These are phyloP conservation scores for Epichloe elymi DNA, from an alignment of 2,329 filamentous ascomycete species.

Conservation along the genomic window DNA sequence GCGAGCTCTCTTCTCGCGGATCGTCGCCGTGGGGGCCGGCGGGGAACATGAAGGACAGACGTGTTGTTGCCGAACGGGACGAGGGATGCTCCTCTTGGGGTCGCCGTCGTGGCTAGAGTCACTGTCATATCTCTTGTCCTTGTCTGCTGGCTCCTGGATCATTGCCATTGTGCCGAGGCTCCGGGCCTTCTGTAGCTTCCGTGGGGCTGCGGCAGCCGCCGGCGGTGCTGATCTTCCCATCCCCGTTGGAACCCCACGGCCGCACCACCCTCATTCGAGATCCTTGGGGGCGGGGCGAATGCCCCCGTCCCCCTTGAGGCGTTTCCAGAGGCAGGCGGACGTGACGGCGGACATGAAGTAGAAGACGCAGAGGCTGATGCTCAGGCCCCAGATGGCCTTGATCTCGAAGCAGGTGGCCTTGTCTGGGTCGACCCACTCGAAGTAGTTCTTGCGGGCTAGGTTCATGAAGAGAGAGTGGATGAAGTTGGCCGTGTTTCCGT, in stretches of 20 bases:
- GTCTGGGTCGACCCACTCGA: constrained; percentile 37
- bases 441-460: constrained; percentile 18
- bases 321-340: constrained; percentile 48
- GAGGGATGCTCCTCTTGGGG: constrained; percentile 14
- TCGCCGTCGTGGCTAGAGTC: constrained; percentile 18
- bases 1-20: constrained; percentile 12
- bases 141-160: constrained; percentile 15
- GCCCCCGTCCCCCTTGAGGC: constrained; percentile 30
- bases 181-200: constrained; percentile 13
- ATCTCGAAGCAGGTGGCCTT: constrained; percentile 65
- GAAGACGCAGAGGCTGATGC: constrained; percentile 63
- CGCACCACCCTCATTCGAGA: constrained; percentile 35
- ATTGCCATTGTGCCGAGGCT: constrained; percentile 27
- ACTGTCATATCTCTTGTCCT: constrained; percentile 19
- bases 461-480: constrained; percentile 31
- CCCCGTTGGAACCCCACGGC: constrained; percentile 25
- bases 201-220: constrained; percentile 6
- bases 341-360: constrained; percentile 51
- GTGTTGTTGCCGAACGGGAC: constrained; percentile 2
- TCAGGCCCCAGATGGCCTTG: constrained; percentile 78
- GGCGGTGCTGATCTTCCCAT: neutral
- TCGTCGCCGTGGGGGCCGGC: constrained; percentile 24
- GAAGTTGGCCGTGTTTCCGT: constrained; percentile 30
- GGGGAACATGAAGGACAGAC: constrained; percentile 14
- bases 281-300: constrained; percentile 28